A percentile compares a stretch with the other conserved stretches of the same genome.
These are phyloP conservation scores for Pleurostoma richardsiae DNA, from an alignment of 2,329 filamentous ascomycete species.

Conservation along the genomic window DNA sequence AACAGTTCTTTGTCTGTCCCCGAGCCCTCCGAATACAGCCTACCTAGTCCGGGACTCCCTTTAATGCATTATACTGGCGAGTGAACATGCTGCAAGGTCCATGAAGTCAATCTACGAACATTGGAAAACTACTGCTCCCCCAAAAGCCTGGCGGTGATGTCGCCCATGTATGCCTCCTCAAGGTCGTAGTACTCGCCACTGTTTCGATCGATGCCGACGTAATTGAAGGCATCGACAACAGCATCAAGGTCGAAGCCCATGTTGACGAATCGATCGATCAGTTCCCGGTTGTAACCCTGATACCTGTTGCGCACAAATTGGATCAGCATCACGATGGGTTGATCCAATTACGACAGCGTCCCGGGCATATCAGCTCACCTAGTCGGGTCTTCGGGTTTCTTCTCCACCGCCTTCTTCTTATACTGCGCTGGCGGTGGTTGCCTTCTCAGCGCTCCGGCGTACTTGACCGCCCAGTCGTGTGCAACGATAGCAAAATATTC, in stretches of 20 bases:
- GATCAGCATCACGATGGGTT: conserved; percentile 3
- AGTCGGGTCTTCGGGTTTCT: conserved; percentile 51
- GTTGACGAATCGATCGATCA: conserved; percentile 76
- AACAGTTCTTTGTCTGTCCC: too few relatives aligned
- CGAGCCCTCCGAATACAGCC: too few relatives aligned
- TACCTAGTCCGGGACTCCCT: too few relatives aligned
- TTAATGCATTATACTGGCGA: too few relatives aligned
- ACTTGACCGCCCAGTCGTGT: conserved; percentile 82
- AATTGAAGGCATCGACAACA: conserved; percentile 81
- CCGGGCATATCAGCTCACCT: conserved; percentile 10
- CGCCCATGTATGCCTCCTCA: conserved; percentile 86
- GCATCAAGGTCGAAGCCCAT: conserved; percentile 90
- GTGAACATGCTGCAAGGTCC: too few relatives aligned
- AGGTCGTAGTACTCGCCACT: conserved; percentile 76
- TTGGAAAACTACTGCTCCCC: conserved; percentile 57
- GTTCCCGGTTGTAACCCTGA: conserved; percentile 77
- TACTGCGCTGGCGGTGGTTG: conserved; percentile 27
- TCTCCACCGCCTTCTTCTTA: conserved; percentile 45
- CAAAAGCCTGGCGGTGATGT: conserved; percentile 80
- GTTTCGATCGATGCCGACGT: conserved; percentile 74
- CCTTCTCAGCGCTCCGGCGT: conserved; percentile 67
- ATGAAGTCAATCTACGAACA: too few relatives aligned
- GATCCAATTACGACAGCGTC: neutral
- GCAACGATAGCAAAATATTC: conserved; percentile 77
- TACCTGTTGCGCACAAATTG: conserved; percentile 50